These are phyloP conservation scores for Porcisia deanei DNA, from an alignment of 208 protist species.

Conservation along the genomic window DNA sequence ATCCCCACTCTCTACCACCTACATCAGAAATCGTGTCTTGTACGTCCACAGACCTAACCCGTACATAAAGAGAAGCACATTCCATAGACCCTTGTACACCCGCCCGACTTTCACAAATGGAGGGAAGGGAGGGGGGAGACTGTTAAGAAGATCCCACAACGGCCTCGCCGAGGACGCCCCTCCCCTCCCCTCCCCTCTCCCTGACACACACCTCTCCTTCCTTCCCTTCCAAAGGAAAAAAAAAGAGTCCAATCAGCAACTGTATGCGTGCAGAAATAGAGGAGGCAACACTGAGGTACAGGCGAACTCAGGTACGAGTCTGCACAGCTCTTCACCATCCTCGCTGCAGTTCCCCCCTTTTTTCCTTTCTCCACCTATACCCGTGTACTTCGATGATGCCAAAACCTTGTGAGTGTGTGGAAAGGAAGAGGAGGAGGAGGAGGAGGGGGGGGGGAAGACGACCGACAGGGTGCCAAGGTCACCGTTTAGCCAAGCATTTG, in stretches of 20 bases:
- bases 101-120: not conserved
- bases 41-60: not conserved
- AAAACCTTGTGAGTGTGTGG: not conserved
- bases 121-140: too few relatives aligned
- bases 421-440: not conserved
- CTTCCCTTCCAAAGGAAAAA: not conserved
- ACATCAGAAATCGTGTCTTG: not conserved
- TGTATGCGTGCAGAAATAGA: not conserved
- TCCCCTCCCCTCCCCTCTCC: too few relatives aligned
- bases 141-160: too few relatives aligned
- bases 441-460: not conserved
- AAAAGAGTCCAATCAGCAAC: not conserved
- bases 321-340: too few relatives aligned
- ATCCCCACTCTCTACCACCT: too few relatives aligned
- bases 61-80: not conserved
- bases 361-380: too few relatives aligned
- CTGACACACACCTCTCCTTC: not conserved
- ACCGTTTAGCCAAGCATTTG: not conserved
- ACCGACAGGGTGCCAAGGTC: not conserved
- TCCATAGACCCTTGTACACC: not conserved
- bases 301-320: too few relatives aligned
- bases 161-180: too few relatives aligned
- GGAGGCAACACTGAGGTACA: too few relatives aligned
- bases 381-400: too few relatives aligned
- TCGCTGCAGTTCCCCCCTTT: too few relatives aligned